phyloP scores from a whole-genome alignment of 768 basidiomycete species.

The Gloeopeniophorella convolvens region DNA sequence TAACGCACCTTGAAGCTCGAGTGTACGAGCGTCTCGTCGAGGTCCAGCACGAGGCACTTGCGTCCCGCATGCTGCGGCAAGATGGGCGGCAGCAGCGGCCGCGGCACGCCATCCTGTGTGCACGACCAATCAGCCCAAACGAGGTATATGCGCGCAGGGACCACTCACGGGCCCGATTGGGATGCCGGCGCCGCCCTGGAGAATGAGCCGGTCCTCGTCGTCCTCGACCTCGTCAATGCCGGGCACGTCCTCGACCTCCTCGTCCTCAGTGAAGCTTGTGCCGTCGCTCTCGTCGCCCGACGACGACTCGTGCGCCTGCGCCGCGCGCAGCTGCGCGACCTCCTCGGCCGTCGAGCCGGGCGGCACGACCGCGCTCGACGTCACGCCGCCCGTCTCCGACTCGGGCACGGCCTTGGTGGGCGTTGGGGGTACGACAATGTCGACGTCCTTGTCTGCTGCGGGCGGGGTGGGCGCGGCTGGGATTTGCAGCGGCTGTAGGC shows the following conservation, averaged over 20 bases:
- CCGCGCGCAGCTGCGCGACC: constrained; percentile 24
- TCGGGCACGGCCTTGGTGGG: constrained; percentile 48
- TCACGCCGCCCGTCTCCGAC: constrained; percentile 81
- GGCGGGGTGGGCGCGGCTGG: constrained; percentile 22
- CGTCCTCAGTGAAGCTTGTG: constrained; percentile 64
- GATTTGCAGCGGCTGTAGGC: constrained; percentile 24
- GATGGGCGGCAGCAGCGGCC: constrained; percentile 84
- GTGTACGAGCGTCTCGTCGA: constrained; percentile 96
- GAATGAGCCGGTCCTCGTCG: constrained; percentile 84
- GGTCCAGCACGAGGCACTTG: constrained; percentile 94
- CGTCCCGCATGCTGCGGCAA: constrained; percentile 74
- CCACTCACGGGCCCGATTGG: constrained; percentile 81
- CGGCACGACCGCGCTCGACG: constrained; percentile 87
- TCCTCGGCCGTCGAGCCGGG: constrained; percentile 70
- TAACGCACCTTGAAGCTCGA: constrained; percentile 89
- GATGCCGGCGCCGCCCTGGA: constrained; percentile 90
- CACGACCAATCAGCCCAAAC: constrained; percentile 5
- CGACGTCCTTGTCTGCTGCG: constrained; percentile 26
- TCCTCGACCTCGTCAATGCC: constrained; percentile 65
- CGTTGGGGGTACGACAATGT: constrained; percentile 42
- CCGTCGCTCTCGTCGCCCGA: constrained; percentile 50
- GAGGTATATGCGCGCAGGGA: neutral
- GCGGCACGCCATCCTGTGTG: constrained; percentile 73
- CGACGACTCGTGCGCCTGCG: constrained; percentile 35
- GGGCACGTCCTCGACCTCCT: constrained; percentile 50